phyloP scores from a whole-genome alignment of 345 rosid species.

The Acer campestre region DNA sequence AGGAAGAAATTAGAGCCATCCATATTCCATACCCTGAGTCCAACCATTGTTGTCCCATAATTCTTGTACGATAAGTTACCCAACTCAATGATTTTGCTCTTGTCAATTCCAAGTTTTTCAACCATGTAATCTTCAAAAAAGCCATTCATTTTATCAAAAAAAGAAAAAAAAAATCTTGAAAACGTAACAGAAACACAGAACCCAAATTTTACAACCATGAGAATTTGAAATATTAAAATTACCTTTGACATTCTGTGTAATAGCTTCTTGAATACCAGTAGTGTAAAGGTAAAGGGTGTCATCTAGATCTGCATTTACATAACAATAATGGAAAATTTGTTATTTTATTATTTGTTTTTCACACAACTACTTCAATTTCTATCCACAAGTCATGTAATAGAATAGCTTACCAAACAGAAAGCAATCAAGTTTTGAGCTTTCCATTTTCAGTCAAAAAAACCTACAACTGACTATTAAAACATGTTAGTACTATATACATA shows the following conservation, averaged over 20 bases:
- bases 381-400: not conserved
- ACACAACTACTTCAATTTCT: not conserved
- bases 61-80: constrained; percentile 79
- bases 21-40: constrained; percentile 71
- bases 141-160: not conserved
- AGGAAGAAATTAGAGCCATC: not conserved
- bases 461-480: constrained; percentile 32
- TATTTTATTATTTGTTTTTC: not conserved
- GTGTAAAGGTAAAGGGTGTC: constrained; percentile 82
- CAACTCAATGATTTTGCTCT: constrained; percentile 58
- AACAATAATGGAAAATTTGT: not conserved
- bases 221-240: not conserved
- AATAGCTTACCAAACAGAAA: constrained; percentile 72
- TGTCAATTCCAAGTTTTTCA: constrained; percentile 75
- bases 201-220: not conserved
- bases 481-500: constrained; percentile 2
- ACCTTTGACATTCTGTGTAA: constrained; percentile 74
- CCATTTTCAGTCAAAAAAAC: constrained; percentile 45
- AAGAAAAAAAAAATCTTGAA: not conserved
- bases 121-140: constrained; percentile 66
- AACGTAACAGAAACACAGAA: constrained; percentile 3
- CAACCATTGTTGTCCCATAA: constrained; percentile 99
- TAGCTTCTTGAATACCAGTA: constrained; percentile 56
- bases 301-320: constrained; percentile 64
- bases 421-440: constrained; percentile 60